Percentiles rank a stretch among this genome's conserved stretches.
These are phyloP conservation scores for Ustilago curta DNA, from an alignment of 1,284 basidiomycete genomes.

Conservation along the genomic window DNA sequence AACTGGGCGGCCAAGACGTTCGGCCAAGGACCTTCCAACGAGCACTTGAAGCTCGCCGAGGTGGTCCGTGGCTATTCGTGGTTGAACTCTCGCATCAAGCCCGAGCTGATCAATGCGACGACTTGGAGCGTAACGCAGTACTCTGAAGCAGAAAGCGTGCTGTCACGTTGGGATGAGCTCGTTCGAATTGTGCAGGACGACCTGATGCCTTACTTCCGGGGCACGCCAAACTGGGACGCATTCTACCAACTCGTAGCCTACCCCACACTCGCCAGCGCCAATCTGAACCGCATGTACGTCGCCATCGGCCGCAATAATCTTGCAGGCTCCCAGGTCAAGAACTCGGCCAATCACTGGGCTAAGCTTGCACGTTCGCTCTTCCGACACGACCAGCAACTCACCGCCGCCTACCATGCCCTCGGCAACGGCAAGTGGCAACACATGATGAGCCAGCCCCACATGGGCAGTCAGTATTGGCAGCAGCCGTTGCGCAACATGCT, in stretches of 20 bases:
- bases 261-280: slow-evolving; percentile 25
- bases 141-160: slow-evolving; percentile 74
- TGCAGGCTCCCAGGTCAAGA: slow-evolving; percentile 30
- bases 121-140: slow-evolving; percentile 77
- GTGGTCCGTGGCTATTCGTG: slow-evolving; percentile 76
- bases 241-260: slow-evolving; percentile 39
- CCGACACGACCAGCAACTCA: slow-evolving; percentile 18
- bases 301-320: slow-evolving; percentile 34
- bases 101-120: slow-evolving; percentile 76
- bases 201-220: slow-evolving; percentile 16
- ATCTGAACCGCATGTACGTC: slow-evolving; percentile 32
- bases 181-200: slow-evolving; percentile 14
- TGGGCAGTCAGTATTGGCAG: slow-evolving; percentile 41
- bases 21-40: slow-evolving; percentile 71
- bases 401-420: slow-evolving; percentile 22
- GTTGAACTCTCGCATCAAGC: slow-evolving; percentile 77
- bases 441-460: slow-evolving; percentile 40
- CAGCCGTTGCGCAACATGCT: slow-evolving; percentile 38
- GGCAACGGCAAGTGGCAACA: slow-evolving; percentile 27
- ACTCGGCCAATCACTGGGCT: slow-evolving; percentile 33
- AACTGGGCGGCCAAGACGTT: slow-evolving; percentile 78
- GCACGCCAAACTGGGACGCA: slow-evolving; percentile 25
- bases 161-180: slow-evolving; percentile 13
- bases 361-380: slow-evolving; percentile 13
- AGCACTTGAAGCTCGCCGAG: slow-evolving; percentile 70